Base-by-base conservation (phyloP, 441 rosid genomes). In the Melianthus villosus region DNA sequence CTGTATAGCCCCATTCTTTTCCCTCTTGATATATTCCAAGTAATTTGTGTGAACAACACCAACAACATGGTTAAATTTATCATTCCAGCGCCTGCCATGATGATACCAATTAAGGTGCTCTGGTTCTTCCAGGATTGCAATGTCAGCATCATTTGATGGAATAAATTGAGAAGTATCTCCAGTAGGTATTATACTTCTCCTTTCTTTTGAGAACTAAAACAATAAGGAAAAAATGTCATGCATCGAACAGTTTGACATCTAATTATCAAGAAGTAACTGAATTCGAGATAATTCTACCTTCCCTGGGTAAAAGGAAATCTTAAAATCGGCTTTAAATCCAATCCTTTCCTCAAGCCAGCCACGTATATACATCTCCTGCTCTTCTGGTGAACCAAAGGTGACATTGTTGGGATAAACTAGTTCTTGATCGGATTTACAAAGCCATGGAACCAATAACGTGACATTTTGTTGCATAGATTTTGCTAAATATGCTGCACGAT, bases 71-170 rank as follows among this genome's bases (percentile, higher is more conserved):
- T 83, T 83, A 69, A 82, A 87, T 57, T 80, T 87, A 45, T 76
- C 79, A 3, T 94, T 83, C 97, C 97, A 83, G 22, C 93, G 87
- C 59, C 62, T 80, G 37, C 95, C 95, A 34, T 87, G 97, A 57
- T 87, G 72, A 40, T 87, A 87, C 97, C 97, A 87, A 63, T 83
- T 87, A 55, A 87, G 67, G 51, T 87, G 95, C 54, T 87, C 93
- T 31, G 95, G 97, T 40, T 87, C 97, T 71, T 87, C 97, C 22
- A 87, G 75, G 41, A 87, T 72, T 54, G 93, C 93, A 44, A 87
- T 74, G 50, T 87, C 94, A 40, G 94, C 91, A 59, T 87, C 93
- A 58, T 69, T 80, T 16, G 87, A 74, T 4, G 91, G 64, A 54
- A 83, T 80, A 59, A 87, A 80, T 40, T 69, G 87, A 45, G 94